A percentile compares a stretch with the other conserved stretches of the same genome.
These are phyloP conservation scores for Globisporangium okanoganense DNA, from an alignment of 352 stramenopile species.

Conservation along the genomic window DNA sequence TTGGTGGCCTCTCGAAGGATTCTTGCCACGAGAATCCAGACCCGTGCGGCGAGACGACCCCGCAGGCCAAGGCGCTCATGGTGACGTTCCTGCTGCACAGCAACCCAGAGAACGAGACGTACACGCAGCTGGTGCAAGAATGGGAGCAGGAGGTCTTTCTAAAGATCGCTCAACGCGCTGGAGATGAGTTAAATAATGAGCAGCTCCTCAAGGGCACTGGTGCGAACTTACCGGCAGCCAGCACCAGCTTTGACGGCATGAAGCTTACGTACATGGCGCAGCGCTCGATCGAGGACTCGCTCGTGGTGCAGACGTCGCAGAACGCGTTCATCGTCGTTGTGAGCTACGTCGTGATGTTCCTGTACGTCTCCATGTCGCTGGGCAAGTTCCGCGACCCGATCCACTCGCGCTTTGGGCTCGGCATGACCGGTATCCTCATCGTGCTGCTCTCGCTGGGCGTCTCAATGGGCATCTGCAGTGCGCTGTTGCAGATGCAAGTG, in stretches of 20 bases:
- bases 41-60: constrained; percentile 77
- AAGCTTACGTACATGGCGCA: constrained; percentile 84
- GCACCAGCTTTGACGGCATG: constrained; percentile 38
- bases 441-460: constrained; percentile 75
- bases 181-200: not conserved
- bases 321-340: constrained; percentile 87
- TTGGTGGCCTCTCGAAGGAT: constrained; percentile 66
- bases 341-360: constrained; percentile 90
- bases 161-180: constrained; percentile 21
- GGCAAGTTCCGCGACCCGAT: constrained; percentile 65
- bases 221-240: not conserved
- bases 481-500: constrained; percentile 68
- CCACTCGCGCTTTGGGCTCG: constrained; percentile 75
- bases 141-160: constrained; percentile 86
- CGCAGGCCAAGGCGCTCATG: constrained; percentile 71
- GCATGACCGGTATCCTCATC: constrained; percentile 82
- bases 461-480: constrained; percentile 64
- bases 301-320: constrained; percentile 81
- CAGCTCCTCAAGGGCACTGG: not conserved
- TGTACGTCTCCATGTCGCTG: constrained; percentile 86
- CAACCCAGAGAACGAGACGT: constrained; percentile 65
- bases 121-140: constrained; percentile 61
- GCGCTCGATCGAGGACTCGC: constrained; percentile 78
- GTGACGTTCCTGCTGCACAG: constrained; percentile 88
- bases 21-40: constrained; percentile 75